A percentile compares a stretch with the other conserved stretches of the same genome.
Evolutionary conservation across 805 yeast genomes (phyloP).

Genomic region (Barnettozyma pratensis): DNA sequence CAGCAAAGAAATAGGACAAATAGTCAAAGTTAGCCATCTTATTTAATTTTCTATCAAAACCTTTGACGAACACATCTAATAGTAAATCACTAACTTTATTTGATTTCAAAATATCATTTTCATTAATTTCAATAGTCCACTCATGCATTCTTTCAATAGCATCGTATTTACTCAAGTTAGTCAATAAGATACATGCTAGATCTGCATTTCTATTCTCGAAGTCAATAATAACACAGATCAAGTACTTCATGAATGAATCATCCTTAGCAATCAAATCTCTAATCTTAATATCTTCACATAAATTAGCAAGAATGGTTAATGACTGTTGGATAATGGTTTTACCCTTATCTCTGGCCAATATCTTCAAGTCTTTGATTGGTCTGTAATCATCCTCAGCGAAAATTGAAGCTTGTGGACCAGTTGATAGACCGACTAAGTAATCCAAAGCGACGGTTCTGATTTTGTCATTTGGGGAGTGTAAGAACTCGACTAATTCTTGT

Average conservation of each 20-base stretch:
- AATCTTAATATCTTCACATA: constrained; percentile 66
- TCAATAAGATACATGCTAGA: constrained; percentile 73
- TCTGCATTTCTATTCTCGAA: constrained; percentile 67
- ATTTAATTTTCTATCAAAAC: constrained; percentile 67
- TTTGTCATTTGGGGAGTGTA: constrained; percentile 76
- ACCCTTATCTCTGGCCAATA: constrained; percentile 48
- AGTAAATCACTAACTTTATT: constrained; percentile 65
- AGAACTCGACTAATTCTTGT: constrained; percentile 66
- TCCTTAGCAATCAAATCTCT: constrained; percentile 66
- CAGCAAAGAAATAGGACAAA: constrained; percentile 84
- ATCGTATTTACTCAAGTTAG: constrained; percentile 81
- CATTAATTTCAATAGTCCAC: constrained; percentile 29
- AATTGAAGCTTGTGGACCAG: constrained; percentile 58
- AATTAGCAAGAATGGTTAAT: constrained; percentile 73
- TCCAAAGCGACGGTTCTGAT: constrained; percentile 82
- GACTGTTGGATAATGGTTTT: constrained; percentile 58
- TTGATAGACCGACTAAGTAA: constrained; percentile 74
- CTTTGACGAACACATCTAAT: constrained; percentile 86
- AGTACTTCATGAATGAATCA: constrained; percentile 42
- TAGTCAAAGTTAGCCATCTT: constrained; percentile 74
- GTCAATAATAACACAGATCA: constrained; percentile 47
- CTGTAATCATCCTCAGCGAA: constrained; percentile 67
- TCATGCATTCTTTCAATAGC: constrained; percentile 49
- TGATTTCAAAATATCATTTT: constrained; percentile 51
- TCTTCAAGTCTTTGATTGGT: constrained; percentile 69